phyloP scores from a whole-genome alignment of 1,284 basidiomycete species.

The Puccinia polysora region DNA sequence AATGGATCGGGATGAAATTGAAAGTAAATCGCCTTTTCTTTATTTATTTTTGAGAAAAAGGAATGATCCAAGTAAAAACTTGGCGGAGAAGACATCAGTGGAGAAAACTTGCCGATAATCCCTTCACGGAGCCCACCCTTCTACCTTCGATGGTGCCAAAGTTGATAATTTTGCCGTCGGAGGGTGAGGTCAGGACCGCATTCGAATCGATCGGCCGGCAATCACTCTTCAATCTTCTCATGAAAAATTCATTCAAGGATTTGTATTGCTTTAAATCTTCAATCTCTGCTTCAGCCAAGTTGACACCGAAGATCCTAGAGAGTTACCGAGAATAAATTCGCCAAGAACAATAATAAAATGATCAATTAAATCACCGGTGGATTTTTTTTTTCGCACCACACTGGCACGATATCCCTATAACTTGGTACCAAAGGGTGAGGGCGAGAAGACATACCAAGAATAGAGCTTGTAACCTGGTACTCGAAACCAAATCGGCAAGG shows the following conservation, averaged over 20 bases:
- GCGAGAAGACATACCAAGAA: slow-evolving; percentile 55
- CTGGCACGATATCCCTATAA: too few relatives aligned
- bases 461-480: slow-evolving; percentile 83
- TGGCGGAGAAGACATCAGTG: too few relatives aligned
- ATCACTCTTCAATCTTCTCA: slow-evolving; percentile 77
- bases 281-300: slow-evolving; percentile 82
- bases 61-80: too few relatives aligned
- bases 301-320: slow-evolving; percentile 72
- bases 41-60: too few relatives aligned
- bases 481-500: slow-evolving; percentile 85
- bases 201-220: slow-evolving; percentile 67
- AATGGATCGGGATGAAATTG: slow-evolving; percentile 60
- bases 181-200: slow-evolving; percentile 69
- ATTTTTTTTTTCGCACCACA: too few relatives aligned
- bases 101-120: slow-evolving; percentile 76
- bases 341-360: background rate
- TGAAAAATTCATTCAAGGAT: slow-evolving; percentile 90
- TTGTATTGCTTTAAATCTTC: slow-evolving; percentile 72
- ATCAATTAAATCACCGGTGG: too few relatives aligned
- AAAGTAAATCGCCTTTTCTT: too few relatives aligned
- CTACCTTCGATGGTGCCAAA: slow-evolving; percentile 77
- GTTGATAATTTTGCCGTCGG: slow-evolving; percentile 87
- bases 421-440: too few relatives aligned
- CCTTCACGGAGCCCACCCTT: slow-evolving; percentile 94
- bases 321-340: background rate